Conservation (phyloP, 495 filamentous ascomycete genomes). For the Coniosporium apollinis region DNA sequence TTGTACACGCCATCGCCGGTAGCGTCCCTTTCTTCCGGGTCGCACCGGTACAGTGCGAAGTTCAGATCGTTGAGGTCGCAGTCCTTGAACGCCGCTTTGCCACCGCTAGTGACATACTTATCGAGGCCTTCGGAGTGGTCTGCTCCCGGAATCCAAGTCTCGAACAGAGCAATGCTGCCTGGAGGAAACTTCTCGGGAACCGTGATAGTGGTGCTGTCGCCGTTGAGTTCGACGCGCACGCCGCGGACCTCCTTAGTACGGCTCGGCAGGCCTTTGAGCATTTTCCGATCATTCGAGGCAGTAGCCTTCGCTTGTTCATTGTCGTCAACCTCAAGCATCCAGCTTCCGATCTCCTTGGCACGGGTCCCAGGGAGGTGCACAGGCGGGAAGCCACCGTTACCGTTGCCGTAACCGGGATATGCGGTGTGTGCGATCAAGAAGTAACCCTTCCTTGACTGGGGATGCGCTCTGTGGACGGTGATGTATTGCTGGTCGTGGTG, state of each 20-base stretch:
- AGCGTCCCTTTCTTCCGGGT: conserved; percentile 75
- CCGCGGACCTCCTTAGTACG: conserved; percentile 56
- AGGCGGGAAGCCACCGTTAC: conserved; percentile 56
- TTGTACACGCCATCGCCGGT: conserved; percentile 76
- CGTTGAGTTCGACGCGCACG: conserved; percentile 46
- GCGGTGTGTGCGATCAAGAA: conserved; percentile 93
- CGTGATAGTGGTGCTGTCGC: conserved; percentile 57
- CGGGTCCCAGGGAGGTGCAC: conserved; percentile 56
- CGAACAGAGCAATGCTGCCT: conserved; percentile 84
- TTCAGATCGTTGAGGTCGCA: conserved; percentile 71
- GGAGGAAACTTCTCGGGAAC: conserved; percentile 73
- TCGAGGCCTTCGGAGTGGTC: conserved; percentile 70
- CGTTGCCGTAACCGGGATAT: conserved; percentile 72
- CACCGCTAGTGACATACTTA: conserved; percentile 65
- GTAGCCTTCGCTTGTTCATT: conserved; percentile 44
- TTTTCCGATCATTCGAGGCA: conserved; percentile 47
- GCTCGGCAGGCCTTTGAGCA: conserved; percentile 66
- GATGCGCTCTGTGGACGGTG: conserved; percentile 89
- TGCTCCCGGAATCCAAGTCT: conserved; percentile 80
- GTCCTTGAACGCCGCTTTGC: conserved; percentile 58
- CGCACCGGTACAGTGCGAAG: conserved; percentile 78
- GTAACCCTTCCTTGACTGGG: conserved; percentile 74
- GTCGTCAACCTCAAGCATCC: conserved; percentile 70
- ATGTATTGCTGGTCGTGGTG: conserved; percentile 93
- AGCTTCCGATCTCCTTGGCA: conserved; percentile 70